Percentiles rank a stretch among this genome's conserved stretches.
These are phyloP conservation scores for Tolypocladium amazonense DNA, from an alignment of 2,329 filamentous ascomycete species.

Conservation along the genomic window DNA sequence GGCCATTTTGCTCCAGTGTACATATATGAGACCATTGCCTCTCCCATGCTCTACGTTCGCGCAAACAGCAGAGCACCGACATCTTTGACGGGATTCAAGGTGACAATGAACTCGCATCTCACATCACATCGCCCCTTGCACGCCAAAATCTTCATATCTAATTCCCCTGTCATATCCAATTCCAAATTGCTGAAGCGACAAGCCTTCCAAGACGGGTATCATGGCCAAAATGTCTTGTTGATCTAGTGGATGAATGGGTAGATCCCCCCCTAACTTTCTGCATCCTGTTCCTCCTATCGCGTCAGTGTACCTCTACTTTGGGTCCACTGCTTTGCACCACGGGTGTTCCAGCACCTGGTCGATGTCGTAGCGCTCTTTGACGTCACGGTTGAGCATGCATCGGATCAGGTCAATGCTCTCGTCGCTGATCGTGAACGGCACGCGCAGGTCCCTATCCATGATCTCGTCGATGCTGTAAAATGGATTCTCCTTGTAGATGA, in stretches of 20 bases:
- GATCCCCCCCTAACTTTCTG: background rate
- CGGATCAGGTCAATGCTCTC: conserved; percentile 87
- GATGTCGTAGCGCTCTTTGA: conserved; percentile 74
- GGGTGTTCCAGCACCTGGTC: conserved; percentile 77
- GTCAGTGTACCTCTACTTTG: conserved; percentile 1
- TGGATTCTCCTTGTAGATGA: conserved; percentile 98
- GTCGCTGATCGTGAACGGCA: conserved; percentile 82
- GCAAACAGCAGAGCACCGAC: no score
- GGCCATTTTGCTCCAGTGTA: background rate
- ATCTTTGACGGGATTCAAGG: background rate
- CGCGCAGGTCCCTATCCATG: conserved; percentile 88
- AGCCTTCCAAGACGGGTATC: conserved; percentile 1
- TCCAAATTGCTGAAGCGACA: background rate
- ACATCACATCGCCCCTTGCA: background rate
- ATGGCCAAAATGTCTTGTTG: background rate
- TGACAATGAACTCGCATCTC: background rate
- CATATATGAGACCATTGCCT: background rate
- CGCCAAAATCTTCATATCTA: background rate
- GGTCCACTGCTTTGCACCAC: conserved; percentile 47
- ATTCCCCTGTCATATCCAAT: background rate
- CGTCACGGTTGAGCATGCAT: conserved; percentile 85
- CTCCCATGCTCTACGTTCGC: no score
- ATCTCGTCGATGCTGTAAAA: conserved; percentile 99
- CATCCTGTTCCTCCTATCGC: background rate
- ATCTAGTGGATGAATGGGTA: background rate